Percentiles rank a stretch among this genome's conserved stretches.
Evolutionary conservation across 495 filamentous ascomycete species (phyloP).

Genomic region (Xylaria flabelliformis): DNA sequence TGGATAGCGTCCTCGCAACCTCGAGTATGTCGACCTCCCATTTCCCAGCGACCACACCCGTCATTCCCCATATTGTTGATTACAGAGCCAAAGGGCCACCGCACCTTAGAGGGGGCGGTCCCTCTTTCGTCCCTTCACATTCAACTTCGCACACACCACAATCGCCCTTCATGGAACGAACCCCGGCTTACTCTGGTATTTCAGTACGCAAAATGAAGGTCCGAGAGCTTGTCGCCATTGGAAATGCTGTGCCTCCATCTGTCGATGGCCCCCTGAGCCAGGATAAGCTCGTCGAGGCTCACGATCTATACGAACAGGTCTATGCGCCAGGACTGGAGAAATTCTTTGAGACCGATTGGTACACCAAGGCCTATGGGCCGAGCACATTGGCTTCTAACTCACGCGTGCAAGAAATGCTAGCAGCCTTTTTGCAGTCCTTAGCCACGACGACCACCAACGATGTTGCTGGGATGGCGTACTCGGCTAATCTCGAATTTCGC

Average conservation of each 20-base stretch:
- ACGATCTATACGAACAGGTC: conserved; percentile 73
- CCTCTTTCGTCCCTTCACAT: conserved; percentile 39
- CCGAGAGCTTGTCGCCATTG: conserved; percentile 74
- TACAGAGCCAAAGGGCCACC: conserved; percentile 40
- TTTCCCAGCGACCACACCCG: conserved; percentile 43
- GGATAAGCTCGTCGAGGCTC: conserved; percentile 69
- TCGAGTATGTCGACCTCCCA: conserved; percentile 47
- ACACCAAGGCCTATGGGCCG: conserved; percentile 51
- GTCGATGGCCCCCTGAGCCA: conserved; percentile 63
- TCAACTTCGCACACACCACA: conserved; percentile 34
- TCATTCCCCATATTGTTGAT: conserved; percentile 37
- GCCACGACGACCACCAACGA: conserved; percentile 50
- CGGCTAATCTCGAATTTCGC: conserved; percentile 70
- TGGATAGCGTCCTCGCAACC: conserved; percentile 57
- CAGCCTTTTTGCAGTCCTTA: conserved; percentile 61
- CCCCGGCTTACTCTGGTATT: conserved; percentile 54
- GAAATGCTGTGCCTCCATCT: conserved; percentile 66
- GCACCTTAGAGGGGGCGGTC: conserved; percentile 52
- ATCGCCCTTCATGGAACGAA: conserved; percentile 43
- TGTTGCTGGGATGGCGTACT: conserved; percentile 65
- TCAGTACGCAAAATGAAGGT: conserved; percentile 75
- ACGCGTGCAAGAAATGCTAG: conserved; percentile 66
- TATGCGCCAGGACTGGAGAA: conserved; percentile 79
- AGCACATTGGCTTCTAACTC: conserved; percentile 59
- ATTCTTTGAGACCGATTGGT: conserved; percentile 89